These are phyloP conservation scores for Vigna nakashimae DNA, from an alignment of 306 rosid species.

Conservation along the genomic window DNA sequence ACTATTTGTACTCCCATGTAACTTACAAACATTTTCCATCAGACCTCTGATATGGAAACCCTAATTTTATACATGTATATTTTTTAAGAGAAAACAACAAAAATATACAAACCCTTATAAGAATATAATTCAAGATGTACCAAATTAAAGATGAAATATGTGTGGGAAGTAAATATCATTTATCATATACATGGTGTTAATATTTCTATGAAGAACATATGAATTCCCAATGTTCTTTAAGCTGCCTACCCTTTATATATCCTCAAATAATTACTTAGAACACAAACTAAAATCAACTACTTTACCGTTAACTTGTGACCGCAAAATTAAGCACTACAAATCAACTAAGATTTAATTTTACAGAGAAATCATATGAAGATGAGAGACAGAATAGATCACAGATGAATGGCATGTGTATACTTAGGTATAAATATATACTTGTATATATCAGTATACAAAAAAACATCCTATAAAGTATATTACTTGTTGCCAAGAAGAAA, in stretches of 20 bases:
- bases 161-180: background rate
- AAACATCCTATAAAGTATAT: conserved; percentile 17
- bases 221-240: background rate
- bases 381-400: background rate
- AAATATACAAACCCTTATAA: background rate
- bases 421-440: conserved; percentile 14
- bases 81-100: no score
- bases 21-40: no score
- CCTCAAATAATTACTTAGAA: background rate
- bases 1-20: no score
- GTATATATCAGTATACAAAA: conserved; percentile 17
- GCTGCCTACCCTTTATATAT: background rate
- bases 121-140: background rate
- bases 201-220: background rate
- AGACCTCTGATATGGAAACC: no score
- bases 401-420: background rate
- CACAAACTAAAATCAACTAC: background rate
- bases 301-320: background rate
- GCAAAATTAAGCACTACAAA: background rate
- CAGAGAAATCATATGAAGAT: background rate
- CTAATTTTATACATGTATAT: no score
- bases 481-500: conserved; percentile 1
- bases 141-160: background rate
- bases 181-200: background rate
- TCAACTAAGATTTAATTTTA: conserved; percentile 5